phyloP scores from a whole-genome alignment of 2,329 filamentous ascomycete species.

The Xylaria sp. region DNA sequence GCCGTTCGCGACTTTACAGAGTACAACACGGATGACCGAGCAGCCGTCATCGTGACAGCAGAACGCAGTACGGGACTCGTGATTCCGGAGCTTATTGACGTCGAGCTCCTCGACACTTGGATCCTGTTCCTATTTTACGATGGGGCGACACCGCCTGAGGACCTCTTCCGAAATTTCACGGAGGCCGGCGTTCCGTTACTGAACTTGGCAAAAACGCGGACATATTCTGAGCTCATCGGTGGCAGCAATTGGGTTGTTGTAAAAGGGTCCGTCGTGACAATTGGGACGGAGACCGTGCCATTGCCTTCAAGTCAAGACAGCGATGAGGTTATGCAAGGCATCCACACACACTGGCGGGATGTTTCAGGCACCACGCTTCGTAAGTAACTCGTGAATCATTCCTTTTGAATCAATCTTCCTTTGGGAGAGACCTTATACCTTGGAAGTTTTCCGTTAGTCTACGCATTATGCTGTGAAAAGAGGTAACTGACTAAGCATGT shows the following conservation, averaged over 20 bases:
- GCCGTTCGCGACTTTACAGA: slow-evolving; percentile 66
- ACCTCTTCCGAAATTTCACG: slow-evolving; percentile 67
- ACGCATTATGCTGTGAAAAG: background rate
- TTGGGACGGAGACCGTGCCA: slow-evolving; percentile 54
- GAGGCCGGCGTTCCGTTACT: slow-evolving; percentile 52
- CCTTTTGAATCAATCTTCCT: background rate
- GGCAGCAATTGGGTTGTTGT: slow-evolving; percentile 57
- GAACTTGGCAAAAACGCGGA: slow-evolving; percentile 60
- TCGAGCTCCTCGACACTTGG: slow-evolving; percentile 63
- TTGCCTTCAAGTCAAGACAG: slow-evolving; percentile 47
- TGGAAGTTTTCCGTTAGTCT: background rate
- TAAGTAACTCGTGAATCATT: background rate
- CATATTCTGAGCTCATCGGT: slow-evolving; percentile 60
- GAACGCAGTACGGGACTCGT: slow-evolving; percentile 53
- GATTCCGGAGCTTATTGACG: slow-evolving; percentile 33
- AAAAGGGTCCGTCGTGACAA: slow-evolving; percentile 50
- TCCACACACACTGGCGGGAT: slow-evolving; percentile 52
- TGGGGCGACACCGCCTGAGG: slow-evolving; percentile 61
- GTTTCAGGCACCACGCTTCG: slow-evolving; percentile 43
- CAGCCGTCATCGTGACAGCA: slow-evolving; percentile 68
- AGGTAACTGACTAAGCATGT: background rate
- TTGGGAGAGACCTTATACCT: no score
- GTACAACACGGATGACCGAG: slow-evolving; percentile 68
- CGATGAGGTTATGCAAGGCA: slow-evolving; percentile 47
- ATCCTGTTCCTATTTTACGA: slow-evolving; percentile 73